These are phyloP conservation scores for Penicillium psychrosexuale DNA, from an alignment of 2,329 filamentous ascomycete species.

Conservation along the genomic window DNA sequence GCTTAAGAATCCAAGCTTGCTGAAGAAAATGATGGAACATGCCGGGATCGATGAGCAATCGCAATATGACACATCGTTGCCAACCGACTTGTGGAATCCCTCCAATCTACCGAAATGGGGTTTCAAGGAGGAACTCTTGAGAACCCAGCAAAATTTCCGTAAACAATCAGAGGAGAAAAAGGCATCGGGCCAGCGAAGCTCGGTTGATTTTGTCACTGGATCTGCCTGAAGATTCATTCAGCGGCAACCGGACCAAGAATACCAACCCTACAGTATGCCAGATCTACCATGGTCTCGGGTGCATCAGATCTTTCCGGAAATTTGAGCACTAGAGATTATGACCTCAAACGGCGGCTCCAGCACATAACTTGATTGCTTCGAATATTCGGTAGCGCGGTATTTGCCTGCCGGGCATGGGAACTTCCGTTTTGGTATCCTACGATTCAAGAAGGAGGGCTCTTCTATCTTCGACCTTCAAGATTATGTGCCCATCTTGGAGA, in stretches of 20 bases:
- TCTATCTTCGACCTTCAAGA: neutral
- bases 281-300: neutral
- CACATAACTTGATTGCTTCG: neutral
- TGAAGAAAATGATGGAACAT: constrained; percentile 57
- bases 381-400: neutral
- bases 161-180: constrained; percentile 37
- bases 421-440: neutral
- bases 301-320: neutral
- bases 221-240: constrained; percentile 5
- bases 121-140: constrained; percentile 48
- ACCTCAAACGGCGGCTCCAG: neutral
- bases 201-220: constrained; percentile 42
- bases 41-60: constrained; percentile 53
- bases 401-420: neutral
- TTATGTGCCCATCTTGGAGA: neutral
- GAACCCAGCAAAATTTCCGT: constrained; percentile 40
- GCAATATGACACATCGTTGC: constrained; percentile 54
- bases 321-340: neutral
- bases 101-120: constrained; percentile 41
- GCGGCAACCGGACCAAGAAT: neutral
- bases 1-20: constrained; percentile 58
- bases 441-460: neutral
- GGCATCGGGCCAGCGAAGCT: constrained; percentile 32
- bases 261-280: neutral
- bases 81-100: constrained; percentile 41